A percentile compares a stretch with the other conserved stretches of the same genome.
Conservation (phyloP, 371 early-diverging fungal species). For the Rhizopus stolonifer region DNA sequence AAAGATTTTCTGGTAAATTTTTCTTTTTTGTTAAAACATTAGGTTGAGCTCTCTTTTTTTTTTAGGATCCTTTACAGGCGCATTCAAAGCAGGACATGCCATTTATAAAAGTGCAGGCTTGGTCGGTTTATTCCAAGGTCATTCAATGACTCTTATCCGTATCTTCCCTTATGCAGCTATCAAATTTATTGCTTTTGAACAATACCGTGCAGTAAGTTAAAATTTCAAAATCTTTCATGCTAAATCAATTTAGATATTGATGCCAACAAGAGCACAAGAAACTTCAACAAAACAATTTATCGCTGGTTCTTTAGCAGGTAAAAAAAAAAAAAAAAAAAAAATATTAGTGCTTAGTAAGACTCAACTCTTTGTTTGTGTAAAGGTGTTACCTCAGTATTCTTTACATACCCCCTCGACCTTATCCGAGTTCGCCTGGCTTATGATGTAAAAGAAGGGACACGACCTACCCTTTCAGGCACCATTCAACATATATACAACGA, state of each 20-base stretch:
- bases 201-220: slow-evolving; percentile 68
- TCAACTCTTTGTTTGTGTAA: too few relatives aligned
- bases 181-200: slow-evolving; percentile 94
- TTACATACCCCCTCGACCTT: slow-evolving; percentile 94
- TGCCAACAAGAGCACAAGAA: slow-evolving; percentile 67
- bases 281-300: slow-evolving; percentile 62
- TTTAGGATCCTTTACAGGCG: slow-evolving; percentile 83
- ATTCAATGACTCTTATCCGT: slow-evolving; percentile 88
- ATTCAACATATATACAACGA: slow-evolving; percentile 57
- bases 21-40: not conserved
- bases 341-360: too few relatives aligned
- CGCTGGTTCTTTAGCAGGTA: slow-evolving; percentile 83
- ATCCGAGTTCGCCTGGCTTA: slow-evolving; percentile 93
- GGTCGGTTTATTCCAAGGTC: slow-evolving; percentile 91
- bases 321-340: not conserved
- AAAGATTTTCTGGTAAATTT: slow-evolving; percentile 80
- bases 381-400: slow-evolving; percentile 88
- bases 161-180: slow-evolving; percentile 97
- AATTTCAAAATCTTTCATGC: not conserved
- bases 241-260: slow-evolving; percentile 48
- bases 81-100: slow-evolving; percentile 75
- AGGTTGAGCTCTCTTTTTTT: not conserved
- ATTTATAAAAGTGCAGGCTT: slow-evolving; percentile 75
- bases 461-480: slow-evolving; percentile 37
- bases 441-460: slow-evolving; percentile 54